Percentiles rank a stretch among this genome's conserved stretches.
Conservation (phyloP, 441 rosid species). For the Dalechampia spathulata region DNA sequence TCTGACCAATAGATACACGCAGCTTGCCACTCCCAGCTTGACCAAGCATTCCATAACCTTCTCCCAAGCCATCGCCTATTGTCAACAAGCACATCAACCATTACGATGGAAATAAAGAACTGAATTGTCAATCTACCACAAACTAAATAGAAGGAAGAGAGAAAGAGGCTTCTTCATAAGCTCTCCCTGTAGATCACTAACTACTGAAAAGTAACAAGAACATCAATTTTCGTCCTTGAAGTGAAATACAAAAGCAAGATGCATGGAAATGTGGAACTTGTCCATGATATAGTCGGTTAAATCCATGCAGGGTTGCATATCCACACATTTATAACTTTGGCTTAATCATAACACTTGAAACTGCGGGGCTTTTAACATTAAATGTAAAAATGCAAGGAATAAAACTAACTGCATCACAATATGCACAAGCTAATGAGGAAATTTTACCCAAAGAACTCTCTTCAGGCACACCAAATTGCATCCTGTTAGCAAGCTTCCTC, state of each 20-base stretch:
- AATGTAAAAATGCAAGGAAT: neutral
- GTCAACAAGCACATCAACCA: conserved; percentile 12
- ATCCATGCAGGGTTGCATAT: neutral
- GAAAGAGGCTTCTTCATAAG: neutral
- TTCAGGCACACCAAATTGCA: conserved; percentile 95
- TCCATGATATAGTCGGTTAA: no score
- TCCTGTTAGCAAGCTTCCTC: conserved; percentile 96
- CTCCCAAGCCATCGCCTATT: conserved; percentile 93
- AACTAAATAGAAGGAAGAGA: neutral
- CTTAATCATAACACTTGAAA: neutral
- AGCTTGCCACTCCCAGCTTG: conserved; percentile 98
- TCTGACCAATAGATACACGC: conserved; percentile 75
- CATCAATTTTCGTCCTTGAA: neutral
- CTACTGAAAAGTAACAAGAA: neutral
- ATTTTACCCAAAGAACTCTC: conserved; percentile 86
- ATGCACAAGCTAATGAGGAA: conserved; percentile 1
- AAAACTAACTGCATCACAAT: neutral
- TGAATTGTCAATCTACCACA: neutral
- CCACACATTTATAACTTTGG: neutral
- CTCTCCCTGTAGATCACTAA: neutral
- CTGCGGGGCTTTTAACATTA: neutral
- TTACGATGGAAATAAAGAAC: neutral
- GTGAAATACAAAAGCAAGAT: neutral
- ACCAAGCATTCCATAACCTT: conserved; percentile 98
- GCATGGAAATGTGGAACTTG: no score